Evolutionary conservation across 345 rosid species (phyloP), one percentile per base, ranked within the genome.

Genomic region (Melastoma malabathricum): DNA sequence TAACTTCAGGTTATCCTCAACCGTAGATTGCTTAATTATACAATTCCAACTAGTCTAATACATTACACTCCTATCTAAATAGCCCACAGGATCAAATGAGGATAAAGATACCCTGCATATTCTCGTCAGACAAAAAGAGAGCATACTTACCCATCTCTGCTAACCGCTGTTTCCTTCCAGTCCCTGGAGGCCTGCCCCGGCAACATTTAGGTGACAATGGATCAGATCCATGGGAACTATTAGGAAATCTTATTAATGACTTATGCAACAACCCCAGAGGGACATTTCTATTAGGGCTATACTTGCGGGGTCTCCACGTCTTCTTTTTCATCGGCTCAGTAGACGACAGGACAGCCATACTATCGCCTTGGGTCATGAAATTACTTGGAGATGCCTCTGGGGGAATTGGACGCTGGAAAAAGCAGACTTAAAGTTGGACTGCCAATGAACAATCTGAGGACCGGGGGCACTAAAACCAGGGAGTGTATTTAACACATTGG

Each of bases 221-320:
- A 72, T 75, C 83, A 27, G 79, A 68, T 19, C 62, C 71, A 9
- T 83, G 63, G 16, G 83, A 79, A 27, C 82, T 71, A 72, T 70
- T 81, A 38, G 84, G 66, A 44, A 80, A 63, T 64, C 63, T 78
- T 15, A 65, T 29, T 29, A 29, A 64, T 1, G 79, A 73, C 79
- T 81, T 52, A 16, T 94, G 79, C 59, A 88, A 81, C 46, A 88
- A 75, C 19, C 95, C 95, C 50, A 93, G 63, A 20, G 97, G 80
- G 50, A 93, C 94, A 67, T 81, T 86, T 18, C 94, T 94, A 52
- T 75, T 92, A 50, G 81, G 80, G 27, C 76, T 86, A 65, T 93
- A 93, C 64, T 88, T 88, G 56, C 99, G 69, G 46, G 99, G 99
- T 66, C 99, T 71, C 53, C 99, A 97, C 62, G 97, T 72, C 77